Percentiles rank a stretch among this genome's conserved stretches.
Conservation (phyloP, 1,284 basidiomycete genomes). For the Mycosarcoma maydis region DNA sequence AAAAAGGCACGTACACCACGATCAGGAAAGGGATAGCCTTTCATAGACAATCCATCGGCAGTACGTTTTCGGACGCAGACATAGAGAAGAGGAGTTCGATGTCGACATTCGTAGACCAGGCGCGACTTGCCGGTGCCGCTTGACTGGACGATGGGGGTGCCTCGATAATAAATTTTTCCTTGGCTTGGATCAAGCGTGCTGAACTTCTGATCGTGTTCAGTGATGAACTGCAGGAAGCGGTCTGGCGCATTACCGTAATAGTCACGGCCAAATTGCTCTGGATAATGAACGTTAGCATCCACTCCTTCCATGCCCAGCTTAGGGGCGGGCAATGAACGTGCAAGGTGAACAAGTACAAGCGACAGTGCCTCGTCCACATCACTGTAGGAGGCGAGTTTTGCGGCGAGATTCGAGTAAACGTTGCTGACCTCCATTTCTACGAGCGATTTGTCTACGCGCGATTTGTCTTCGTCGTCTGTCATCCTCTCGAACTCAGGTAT, state of each 20-base stretch:
- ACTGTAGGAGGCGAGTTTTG: too few relatives aligned
- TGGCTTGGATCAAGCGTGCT: background rate
- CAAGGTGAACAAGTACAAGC: too few relatives aligned
- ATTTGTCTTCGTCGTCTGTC: too few relatives aligned
- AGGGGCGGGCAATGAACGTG: too few relatives aligned
- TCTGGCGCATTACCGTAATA: constrained; percentile 8
- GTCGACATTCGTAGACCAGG: constrained; percentile 11
- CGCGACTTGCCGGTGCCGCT: constrained; percentile 34
- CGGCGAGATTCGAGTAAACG: too few relatives aligned
- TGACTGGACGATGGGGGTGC: constrained; percentile 18
- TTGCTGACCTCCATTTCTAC: too few relatives aligned
- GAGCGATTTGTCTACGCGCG: too few relatives aligned
- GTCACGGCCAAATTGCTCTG: background rate
- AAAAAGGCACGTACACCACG: constrained; percentile 4
- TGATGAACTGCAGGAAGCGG: constrained; percentile 9
- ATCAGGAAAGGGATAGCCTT: constrained; percentile 11
- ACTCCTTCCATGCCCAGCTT: too few relatives aligned
- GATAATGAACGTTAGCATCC: background rate
- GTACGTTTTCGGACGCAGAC: constrained; percentile 11
- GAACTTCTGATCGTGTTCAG: background rate
- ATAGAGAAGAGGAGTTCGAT: constrained; percentile 16
- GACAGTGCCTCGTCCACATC: too few relatives aligned
- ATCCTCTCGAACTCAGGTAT: too few relatives aligned
- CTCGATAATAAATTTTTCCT: constrained; percentile 1
- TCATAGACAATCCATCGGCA: background rate